A percentile compares a stretch with the other conserved stretches of the same genome.
Evolutionary conservation across 164 flowering plant species (phyloP).

Genomic region (Vitis labrusca): DNA sequence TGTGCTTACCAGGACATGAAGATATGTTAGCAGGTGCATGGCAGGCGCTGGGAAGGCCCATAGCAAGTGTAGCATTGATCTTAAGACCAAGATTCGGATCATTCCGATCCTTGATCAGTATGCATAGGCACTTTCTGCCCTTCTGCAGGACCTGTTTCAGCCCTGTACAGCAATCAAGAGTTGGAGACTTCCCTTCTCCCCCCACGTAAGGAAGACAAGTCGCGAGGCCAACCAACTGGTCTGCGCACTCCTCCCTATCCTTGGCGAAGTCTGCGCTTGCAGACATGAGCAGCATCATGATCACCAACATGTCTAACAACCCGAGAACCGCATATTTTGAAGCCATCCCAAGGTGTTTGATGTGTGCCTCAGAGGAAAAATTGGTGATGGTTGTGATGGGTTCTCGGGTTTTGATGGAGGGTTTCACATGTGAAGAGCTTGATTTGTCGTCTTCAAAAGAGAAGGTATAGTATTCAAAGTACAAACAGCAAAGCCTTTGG

Average conservation of each 20-base stretch:
- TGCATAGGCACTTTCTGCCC: constrained; percentile 67
- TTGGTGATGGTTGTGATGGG: too few relatives aligned
- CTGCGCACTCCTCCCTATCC: constrained; percentile 60
- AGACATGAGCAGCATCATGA: constrained; percentile 17
- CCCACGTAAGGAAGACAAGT: constrained; percentile 70
- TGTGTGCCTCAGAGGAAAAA: too few relatives aligned
- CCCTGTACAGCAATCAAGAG: constrained; percentile 72
- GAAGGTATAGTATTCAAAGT: too few relatives aligned
- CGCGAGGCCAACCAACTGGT: constrained; percentile 51
- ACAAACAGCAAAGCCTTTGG: too few relatives aligned
- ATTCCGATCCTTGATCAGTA: constrained; percentile 64
- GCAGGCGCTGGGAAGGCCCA: constrained; percentile 52
- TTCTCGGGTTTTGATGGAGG: too few relatives aligned
- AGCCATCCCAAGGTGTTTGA: background rate
- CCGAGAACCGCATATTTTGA: background rate
- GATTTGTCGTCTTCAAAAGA: too few relatives aligned
- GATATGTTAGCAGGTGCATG: constrained; percentile 39
- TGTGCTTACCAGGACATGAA: constrained; percentile 47
- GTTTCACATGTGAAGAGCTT: too few relatives aligned
- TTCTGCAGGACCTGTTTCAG: constrained; percentile 50
- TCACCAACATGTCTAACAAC: constrained; percentile 6
- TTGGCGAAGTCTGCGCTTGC: constrained; percentile 39
- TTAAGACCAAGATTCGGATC: constrained; percentile 67
- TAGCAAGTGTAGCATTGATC: constrained; percentile 65
- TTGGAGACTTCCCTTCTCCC: constrained; percentile 58